Evolutionary conservation across 192 early-diverging fungal genomes (phyloP), one percentile per base, ranked within the genome.

Genomic region (Phycomyces nitens): DNA sequence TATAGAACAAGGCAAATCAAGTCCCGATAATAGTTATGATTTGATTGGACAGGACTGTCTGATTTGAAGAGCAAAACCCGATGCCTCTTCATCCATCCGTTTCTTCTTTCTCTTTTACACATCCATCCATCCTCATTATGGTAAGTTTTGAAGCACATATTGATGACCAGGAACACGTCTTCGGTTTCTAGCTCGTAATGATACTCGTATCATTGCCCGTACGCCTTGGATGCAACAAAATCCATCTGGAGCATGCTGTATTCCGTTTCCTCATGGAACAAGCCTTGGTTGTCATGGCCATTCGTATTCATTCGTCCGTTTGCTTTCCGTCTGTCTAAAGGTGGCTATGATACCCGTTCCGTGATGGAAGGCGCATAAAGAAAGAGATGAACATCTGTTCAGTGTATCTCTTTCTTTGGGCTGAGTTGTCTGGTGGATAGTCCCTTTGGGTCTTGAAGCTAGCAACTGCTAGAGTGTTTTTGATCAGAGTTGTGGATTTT

Each of bases 401-500:
- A n/a, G n/a, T 47, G 5, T 47, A 3, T 47, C 11, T 47, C 44
- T 47, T 47, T 47, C 44, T 47, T 18, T 47, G 44, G 44, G 44
- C 44, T 47, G 44, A 47, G 44, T 47, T 47, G 44, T 18, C 12
- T 11, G 12, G 15, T 47, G 44, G 44, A 47, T n/a, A n/a, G 3
- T 47, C 12, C 2, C 12, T 14, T 47, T 47, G 18, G 12, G 44
- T 2, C 3, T 47, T 14, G 12, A 47, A n/a, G 2, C 15, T 18
- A 11, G 18, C 12, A 47, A 47, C 44, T 47, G 18, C 44, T 47
- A 47, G 44, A 47, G 44, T 47, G 44, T 47, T 18, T 14, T 47
- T 47, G 44, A 47, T 47, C 44, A 47, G 44, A 47, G 44, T 47
- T 47, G 44, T 47, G 44, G 18, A 47, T 47, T 47, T 47, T 34